Evolutionary conservation across 1,139 yeast genomes (phyloP).

Genomic region (Blastobotrys elegans): DNA sequence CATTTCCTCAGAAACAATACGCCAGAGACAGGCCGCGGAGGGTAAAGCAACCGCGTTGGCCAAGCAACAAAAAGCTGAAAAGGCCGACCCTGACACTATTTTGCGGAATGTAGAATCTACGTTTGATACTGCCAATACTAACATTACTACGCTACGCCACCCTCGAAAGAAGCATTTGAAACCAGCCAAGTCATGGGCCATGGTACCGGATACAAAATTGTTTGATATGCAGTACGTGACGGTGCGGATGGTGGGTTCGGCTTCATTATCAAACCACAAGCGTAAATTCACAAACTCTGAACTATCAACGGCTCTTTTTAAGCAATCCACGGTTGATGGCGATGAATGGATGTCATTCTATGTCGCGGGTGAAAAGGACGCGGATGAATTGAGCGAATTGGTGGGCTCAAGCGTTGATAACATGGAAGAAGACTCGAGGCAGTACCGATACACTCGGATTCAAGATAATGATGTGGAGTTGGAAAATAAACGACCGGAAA

Average conservation of each 20-base stretch:
- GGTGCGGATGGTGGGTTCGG: slow-evolving; percentile 76
- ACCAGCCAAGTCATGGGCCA: slow-evolving; percentile 74
- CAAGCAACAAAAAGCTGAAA: slow-evolving; percentile 20
- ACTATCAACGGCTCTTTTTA: slow-evolving; percentile 62
- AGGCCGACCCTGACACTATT: slow-evolving; percentile 58
- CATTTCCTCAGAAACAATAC: slow-evolving; percentile 45
- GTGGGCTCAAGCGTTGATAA: slow-evolving; percentile 31
- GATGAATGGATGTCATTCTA: slow-evolving; percentile 84
- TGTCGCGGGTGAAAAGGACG: slow-evolving; percentile 42
- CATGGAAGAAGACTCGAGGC: slow-evolving; percentile 39
- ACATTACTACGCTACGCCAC: slow-evolving; percentile 50
- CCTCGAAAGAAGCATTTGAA: slow-evolving; percentile 70
- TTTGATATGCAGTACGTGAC: slow-evolving; percentile 72
- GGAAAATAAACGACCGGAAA: slow-evolving; percentile 48
- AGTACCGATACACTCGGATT: slow-evolving; percentile 54
- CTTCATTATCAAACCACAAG: slow-evolving; percentile 49
- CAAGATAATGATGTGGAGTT: slow-evolving; percentile 81
- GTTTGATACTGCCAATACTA: slow-evolving; percentile 56
- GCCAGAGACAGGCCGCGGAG: slow-evolving; percentile 20
- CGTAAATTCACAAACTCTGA: slow-evolving; percentile 42
- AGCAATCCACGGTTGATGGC: slow-evolving; percentile 67
- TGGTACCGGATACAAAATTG: slow-evolving; percentile 85
- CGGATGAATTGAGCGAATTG: slow-evolving; percentile 25
- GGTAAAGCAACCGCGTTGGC: slow-evolving; percentile 31
- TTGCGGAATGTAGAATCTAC: slow-evolving; percentile 68